Evolutionary conservation across 345 rosid species (phyloP).

Genomic region (Lepidium sativum): DNA sequence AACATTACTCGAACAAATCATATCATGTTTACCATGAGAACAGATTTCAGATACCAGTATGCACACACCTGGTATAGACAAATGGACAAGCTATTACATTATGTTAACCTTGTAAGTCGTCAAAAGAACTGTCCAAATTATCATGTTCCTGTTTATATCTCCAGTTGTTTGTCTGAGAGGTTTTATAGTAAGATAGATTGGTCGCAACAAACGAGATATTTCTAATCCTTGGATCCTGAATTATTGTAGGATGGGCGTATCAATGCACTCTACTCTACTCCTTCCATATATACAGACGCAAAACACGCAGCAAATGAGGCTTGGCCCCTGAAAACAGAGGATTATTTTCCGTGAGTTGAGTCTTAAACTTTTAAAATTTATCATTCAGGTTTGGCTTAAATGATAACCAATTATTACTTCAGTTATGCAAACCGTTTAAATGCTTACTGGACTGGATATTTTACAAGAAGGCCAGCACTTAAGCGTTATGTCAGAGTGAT

Average conservation of each 20-base stretch:
- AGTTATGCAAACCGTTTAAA: constrained; percentile 92
- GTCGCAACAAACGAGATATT: background rate
- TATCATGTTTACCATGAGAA: constrained; percentile 97
- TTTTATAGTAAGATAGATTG: background rate
- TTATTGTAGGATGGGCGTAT: constrained; percentile 82
- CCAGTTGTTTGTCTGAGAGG: background rate
- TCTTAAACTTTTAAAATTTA: background rate
- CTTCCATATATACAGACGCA: constrained; percentile 96
- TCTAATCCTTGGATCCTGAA: constrained; percentile 5
- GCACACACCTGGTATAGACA: constrained; percentile 87
- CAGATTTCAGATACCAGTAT: constrained; percentile 94
- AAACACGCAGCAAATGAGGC: constrained; percentile 59
- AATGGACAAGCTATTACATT: constrained; percentile 94
- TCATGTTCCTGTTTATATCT: background rate
- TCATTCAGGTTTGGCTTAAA: constrained; percentile 5
- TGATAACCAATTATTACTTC: constrained; percentile 25
- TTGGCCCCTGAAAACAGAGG: constrained; percentile 87
- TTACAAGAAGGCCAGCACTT: constrained; percentile 83
- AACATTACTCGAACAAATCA: constrained; percentile 85
- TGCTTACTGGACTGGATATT: constrained; percentile 98
- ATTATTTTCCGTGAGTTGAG: constrained; percentile 88
- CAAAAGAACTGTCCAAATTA: background rate
- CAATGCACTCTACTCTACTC: constrained; percentile 92
- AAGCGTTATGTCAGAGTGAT: constrained; percentile 82
- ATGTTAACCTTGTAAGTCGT: constrained; percentile 79